phyloP scores from a whole-genome alignment of 495 filamentous ascomycete species.

The Pyrenula massariospora region DNA sequence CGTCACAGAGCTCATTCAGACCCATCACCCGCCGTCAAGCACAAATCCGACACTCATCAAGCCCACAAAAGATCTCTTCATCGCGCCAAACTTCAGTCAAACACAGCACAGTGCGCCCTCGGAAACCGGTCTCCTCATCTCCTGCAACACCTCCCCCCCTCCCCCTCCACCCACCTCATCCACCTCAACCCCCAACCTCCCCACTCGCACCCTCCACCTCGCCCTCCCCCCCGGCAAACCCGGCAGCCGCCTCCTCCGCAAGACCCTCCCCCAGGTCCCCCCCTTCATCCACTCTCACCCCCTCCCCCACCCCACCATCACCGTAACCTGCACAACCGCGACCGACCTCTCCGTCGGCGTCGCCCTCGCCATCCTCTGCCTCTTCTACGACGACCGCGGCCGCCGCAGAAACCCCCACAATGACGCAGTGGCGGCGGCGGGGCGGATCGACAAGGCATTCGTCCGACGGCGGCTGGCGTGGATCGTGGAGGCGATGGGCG shows the following conservation, averaged over 20 bases:
- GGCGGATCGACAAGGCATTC: slow-evolving; percentile 53
- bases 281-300: slow-evolving; percentile 21
- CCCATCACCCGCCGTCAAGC: slow-evolving; percentile 12
- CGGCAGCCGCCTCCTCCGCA: slow-evolving; percentile 64
- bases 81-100: slow-evolving; percentile 14
- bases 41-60: slow-evolving; percentile 12
- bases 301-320: background rate
- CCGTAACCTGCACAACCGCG: slow-evolving; percentile 41
- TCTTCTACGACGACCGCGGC: slow-evolving; percentile 49
- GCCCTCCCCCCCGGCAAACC: slow-evolving; percentile 53
- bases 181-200: slow-evolving; percentile 16
- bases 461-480: slow-evolving; percentile 66
- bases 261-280: slow-evolving; percentile 42
- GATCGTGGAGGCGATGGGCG: slow-evolving; percentile 39
- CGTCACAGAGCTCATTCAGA: slow-evolving; percentile 42
- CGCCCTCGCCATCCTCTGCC: slow-evolving; percentile 49
- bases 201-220: slow-evolving; percentile 41
- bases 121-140: slow-evolving; percentile 31
- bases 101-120: background rate
- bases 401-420: slow-evolving; percentile 6
- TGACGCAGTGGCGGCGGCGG: slow-evolving; percentile 4
- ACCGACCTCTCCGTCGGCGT: slow-evolving; percentile 56
- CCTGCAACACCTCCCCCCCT: slow-evolving; percentile 19
- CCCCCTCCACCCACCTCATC: background rate
- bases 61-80: slow-evolving; percentile 28